Evolutionary conservation across 805 yeast species (phyloP), one percentile per base, ranked within the genome.

Genomic region (Candida awuae): DNA sequence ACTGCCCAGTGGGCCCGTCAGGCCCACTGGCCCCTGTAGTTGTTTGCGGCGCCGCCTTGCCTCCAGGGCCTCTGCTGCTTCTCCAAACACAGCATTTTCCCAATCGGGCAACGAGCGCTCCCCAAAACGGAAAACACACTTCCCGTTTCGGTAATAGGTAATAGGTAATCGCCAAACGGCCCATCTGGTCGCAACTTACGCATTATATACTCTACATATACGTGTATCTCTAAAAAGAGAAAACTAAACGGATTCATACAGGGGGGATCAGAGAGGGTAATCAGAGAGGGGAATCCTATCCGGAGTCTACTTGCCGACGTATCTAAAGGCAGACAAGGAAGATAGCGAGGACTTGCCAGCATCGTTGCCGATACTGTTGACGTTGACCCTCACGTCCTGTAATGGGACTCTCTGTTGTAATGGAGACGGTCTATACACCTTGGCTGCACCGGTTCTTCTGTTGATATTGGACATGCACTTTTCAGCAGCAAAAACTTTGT

Each of bases 401-500:
- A 41, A 21, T 12, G 40, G 37, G 4, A 27, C 33, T 8, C 38
- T 20, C 5, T 37, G 14, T 8, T 41, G 18, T 13, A 45, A 25
- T 12, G 46, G 49, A 1, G 49, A 45, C 17, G 46, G 44, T 4
- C 34, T 25, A 15, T 39, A 39, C 12, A 29, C 16, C 8, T 26
- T 40, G 8, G 27, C 14, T 10, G 16, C 29, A 6, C 35, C 28
- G 15, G 15, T 31, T 6, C 19, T 33, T n/a, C 21, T 25, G 13
- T 14, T n/a, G 12, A 26, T 4, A 9, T 14, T 26, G 6, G 13
- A 14, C 32, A 39, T 20, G 38, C 44, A 45, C 26, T 42, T 45
- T 8, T 37, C 44, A 4, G 46, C 39, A 6, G 36, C 26, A 28
- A 39, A 39, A 12, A 8, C 25, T 22, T 25, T 25, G 12, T 25